Evolutionary conservation across 306 rosid species (phyloP), one percentile per base, ranked within the genome.

Genomic region (Vicia villosa): DNA sequence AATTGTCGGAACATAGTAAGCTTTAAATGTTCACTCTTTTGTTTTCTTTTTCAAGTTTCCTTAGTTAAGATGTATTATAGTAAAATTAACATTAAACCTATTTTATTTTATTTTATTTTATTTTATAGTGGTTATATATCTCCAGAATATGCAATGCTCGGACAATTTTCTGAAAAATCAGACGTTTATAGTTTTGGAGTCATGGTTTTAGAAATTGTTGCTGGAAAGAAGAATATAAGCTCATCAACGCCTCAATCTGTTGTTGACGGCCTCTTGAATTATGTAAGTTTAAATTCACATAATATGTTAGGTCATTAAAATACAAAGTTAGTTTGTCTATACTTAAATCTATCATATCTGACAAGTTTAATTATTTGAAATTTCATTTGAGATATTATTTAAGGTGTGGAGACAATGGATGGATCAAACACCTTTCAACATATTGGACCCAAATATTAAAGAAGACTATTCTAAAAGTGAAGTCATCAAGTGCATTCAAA

Each of bases 1-100:
- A 60, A 34, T 60, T 36, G 47, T 17, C 10, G 66, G 66, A 28
- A 60, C 66, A 36, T 60, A 16, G 66, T 60, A 60, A 60, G 66
- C 19, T 36, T 17, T 17, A 7, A 60, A 60, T 15, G 22, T 17
- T 34, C 6, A 16, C 5, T 3, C 16, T 0, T 17, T 0, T 60
- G 24, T 32, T 34, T 14, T 60, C 28, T 40, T 60, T 34, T 16
- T 0, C 56, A 3, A 0, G 5, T 10, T 13, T 36, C 19, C 5
- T 16, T 36, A 0, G 4, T 30, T 9, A 32, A 11, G 1, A 1
- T 21, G 1, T 2, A 0, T 15, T 36, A 16, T 16, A 10, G 15
- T 4, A 16, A 4, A 34, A 36, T 10, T 60, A 37, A 17, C 15
- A 60, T 36, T 30, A 6, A 16, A 5, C n/a, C n/a, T n/a, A n/a